Base-by-base conservation (phyloP, 768 basidiomycete species). In the Gelatoporia subvermispora region DNA sequence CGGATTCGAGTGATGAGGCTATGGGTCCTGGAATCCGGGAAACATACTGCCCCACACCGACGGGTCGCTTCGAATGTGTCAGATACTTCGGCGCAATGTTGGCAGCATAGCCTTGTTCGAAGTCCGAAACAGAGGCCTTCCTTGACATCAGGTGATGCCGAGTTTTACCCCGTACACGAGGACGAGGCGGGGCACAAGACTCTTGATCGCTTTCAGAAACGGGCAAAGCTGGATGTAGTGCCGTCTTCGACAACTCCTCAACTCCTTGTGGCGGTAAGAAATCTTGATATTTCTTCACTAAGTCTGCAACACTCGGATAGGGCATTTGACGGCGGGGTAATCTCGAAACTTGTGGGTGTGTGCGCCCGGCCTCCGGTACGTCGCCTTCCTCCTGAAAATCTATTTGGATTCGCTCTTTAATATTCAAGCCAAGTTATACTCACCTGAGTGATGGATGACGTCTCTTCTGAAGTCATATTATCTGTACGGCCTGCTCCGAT, bases 81-180 rank as follows among this genome's bases (percentile, higher is more conserved):
- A 85, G 70, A 55, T 89, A 84, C 54, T 79, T 76, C 2, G 91
- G 85, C 1, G 90, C 92, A 49, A 93, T 83, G 60, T 93, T 93
- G n/a, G 85, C 88, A 3, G 93, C 92, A 67, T 94, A 95, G 41
- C 93, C 82, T 48, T 87, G 81, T 67, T 95, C 93, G 46, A 91
- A 91, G 61, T 95, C 93, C 5, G 93, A 94, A 9, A 74, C 73
- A 8, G 85, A 84, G 35, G 79, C 67, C 53, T 81, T 81, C 60
- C 72, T 76, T 13, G 68, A 58, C 37, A 75, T 66, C 40, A 73
- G 56, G 35, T 73, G 76, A 57, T 81, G 79, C 49, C 78, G 73
- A 28, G 71, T 72, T 54, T 74, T 78, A 53, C 61, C 73, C 34
- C 81, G 75, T 17, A 69, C 47, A 4, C 72, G 60, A 15, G 60